Evolutionary conservation across 805 yeast genomes (phyloP), one percentile per base, ranked within the genome.

Genomic region (Yueomyces sinensis): DNA sequence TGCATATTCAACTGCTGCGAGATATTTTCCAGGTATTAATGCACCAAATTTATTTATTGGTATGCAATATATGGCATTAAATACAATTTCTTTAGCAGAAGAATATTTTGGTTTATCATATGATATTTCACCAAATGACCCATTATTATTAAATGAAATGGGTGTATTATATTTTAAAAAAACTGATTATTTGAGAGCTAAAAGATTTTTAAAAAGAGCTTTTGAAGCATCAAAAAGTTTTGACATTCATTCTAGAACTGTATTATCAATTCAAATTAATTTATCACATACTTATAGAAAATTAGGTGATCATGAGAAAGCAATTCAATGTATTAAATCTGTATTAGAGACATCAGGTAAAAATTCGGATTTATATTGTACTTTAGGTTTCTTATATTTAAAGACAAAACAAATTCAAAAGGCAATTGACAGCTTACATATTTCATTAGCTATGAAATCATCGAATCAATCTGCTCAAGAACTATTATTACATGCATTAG

Each of bases 1-100:
- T 37, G 97, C 97, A 0, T 91, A 87, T 57, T 87, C 97, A 2
- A 87, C 94, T 11, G 96, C 96, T 0, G 84, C 95, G 1, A 64
- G 95, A 41, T 66, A 87, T 30, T 91, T 91, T 49, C 86, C 87
- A 0, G 94, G 94, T 1, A 77, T 87, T 3, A 96, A 91, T 54
- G 59, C 87, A 32, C 97, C 98, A 2, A 75, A 81, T 48, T 60
- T 91, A 39, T 89, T 82, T 47, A 63, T 91, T 28, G 99, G 98
- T 1, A 91, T 91, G 95, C 97, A 91, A 61, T 89, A 91, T 54
- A 61, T 86, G 45, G 86, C 83, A 39, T 80, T 89, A 76, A 79
- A 77, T 52, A 86, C 87, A 45, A 63, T 82, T 32, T 70, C 76
- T 5, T 61, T 91, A 36, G 84, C 97, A 0, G 87, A 82, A 45